Evolutionary conservation across 2,329 filamentous ascomycete species (phyloP), one percentile per base, ranked within the genome.

Genomic region (Epicoccum nigrum): DNA sequence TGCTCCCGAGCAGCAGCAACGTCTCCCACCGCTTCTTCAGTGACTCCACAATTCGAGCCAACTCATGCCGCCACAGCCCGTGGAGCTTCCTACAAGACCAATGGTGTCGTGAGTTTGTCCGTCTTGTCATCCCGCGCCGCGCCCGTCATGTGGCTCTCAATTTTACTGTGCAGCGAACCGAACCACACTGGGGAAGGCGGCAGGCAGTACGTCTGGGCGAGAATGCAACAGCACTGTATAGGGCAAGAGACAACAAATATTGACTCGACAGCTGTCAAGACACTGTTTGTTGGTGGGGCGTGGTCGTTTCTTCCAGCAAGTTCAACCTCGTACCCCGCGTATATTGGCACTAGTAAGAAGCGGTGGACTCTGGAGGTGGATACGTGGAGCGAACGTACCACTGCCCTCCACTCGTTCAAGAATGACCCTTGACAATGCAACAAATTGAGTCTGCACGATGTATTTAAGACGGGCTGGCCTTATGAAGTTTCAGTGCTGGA

Each of bases 1-100:
- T 59, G 45, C 55, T 62, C 62, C 65, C 65, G 66, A 58, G 52
- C 52, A 62, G 51, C 51, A 61, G 51, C 59, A 55, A 59, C 49
- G 28, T 45, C 48, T 45, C 58, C 63, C 67, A 70, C 67, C 68
- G 68, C 67, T 60, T 64, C 58, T 69, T 62, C 44, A 55, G 38
- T 54, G 43, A 51, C 48, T 65, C 64, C 61, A 67, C 60, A 64
- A 65, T 60, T 56, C 42, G 46, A 55, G 46, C 58, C 61, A 64
- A 45, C 53, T 37, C 19, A 51, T 62, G 55, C 51, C 57, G 57
- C 53, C 37, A 20, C 47, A 55, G 52, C 38, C 61, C 55, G 58
- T 59, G 34, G 44, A 49, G 54, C 45, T 19, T 33, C 28, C 40
- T 19, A 28, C 31, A 25, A 58, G 43, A 55, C 68, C 68, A 70